phyloP scores from a whole-genome alignment of 2,329 filamentous ascomycete species.

The Penicillium nordicum region DNA sequence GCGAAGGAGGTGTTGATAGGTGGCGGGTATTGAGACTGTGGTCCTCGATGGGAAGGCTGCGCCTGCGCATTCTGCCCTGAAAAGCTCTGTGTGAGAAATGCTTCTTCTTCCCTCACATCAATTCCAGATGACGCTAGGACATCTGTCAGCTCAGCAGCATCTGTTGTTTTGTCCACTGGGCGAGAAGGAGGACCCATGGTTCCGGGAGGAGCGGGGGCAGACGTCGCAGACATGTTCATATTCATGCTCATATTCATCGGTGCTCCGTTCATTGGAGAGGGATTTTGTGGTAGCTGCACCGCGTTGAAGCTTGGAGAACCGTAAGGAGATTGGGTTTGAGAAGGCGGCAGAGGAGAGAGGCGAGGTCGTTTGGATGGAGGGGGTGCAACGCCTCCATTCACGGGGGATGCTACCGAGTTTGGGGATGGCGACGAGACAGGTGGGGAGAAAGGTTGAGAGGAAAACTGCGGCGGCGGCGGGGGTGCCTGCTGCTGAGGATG shows the following conservation, averaged over 20 bases:
- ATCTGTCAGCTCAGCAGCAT: conserved; percentile 72
- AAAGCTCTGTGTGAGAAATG: conserved; percentile 64
- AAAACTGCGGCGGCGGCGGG: conserved; percentile 42
- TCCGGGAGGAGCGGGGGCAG: conserved; percentile 40
- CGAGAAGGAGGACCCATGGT: conserved; percentile 63
- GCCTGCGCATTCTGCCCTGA: conserved; percentile 41
- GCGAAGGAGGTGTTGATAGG: conserved; percentile 43
- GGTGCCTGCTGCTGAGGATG: conserved; percentile 23
- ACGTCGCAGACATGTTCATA: conserved; percentile 46
- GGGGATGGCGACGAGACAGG: conserved; percentile 62
- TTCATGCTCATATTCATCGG: conserved; percentile 56
- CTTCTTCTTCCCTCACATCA: conserved; percentile 81
- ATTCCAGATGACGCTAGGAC: conserved; percentile 81
- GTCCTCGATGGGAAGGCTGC: conserved; percentile 30
- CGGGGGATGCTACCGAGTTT: conserved; percentile 50
- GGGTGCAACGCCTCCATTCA: conserved; percentile 50
- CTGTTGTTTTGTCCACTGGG: conserved; percentile 52
- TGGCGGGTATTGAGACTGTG: conserved; percentile 51
- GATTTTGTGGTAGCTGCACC: conserved; percentile 45
- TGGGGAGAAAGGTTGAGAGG: conserved; percentile 60
- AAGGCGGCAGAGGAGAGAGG: conserved; percentile 65
- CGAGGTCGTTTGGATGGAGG: conserved; percentile 72
- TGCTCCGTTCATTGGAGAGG: conserved; percentile 35
- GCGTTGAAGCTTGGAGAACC: conserved; percentile 56
- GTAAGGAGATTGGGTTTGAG: conserved; percentile 56